These are phyloP conservation scores for Lolium perenne DNA, from an alignment of 176 grass and related monocot genomes.

Conservation along the genomic window DNA sequence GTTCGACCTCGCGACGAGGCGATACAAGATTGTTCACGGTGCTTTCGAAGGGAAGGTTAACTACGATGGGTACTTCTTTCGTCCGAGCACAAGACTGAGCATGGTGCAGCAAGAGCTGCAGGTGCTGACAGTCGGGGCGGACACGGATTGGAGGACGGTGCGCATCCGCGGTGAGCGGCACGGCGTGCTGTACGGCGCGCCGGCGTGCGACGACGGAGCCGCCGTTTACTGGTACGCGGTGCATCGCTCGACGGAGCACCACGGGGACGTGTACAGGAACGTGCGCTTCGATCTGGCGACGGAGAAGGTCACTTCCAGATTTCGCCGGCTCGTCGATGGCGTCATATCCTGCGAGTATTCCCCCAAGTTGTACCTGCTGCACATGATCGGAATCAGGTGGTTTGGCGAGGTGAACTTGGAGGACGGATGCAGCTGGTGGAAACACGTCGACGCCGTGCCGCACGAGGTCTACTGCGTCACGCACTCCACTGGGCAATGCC, in stretches of 20 bases:
- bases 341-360: too few relatives aligned
- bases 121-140: background rate
- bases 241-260: too few relatives aligned
- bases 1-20: background rate
- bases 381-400: background rate
- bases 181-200: background rate
- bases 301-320: background rate
- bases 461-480: background rate
- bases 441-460: background rate
- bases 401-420: background rate
- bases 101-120: background rate
- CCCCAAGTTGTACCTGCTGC: too few relatives aligned
- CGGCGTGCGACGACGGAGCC: background rate
- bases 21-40: background rate
- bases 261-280: background rate
- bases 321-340: too few relatives aligned
- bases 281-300: background rate
- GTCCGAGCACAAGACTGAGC: too few relatives aligned
- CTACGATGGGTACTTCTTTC: background rate
- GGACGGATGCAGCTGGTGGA: background rate
- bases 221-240: background rate
- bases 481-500: background rate
- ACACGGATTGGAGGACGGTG: constrained; percentile 20
- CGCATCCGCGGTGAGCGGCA: background rate
- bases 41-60: background rate